Conservation (phyloP, 2,329 filamentous ascomycete species). For the Ophiostoma quercus region DNA sequence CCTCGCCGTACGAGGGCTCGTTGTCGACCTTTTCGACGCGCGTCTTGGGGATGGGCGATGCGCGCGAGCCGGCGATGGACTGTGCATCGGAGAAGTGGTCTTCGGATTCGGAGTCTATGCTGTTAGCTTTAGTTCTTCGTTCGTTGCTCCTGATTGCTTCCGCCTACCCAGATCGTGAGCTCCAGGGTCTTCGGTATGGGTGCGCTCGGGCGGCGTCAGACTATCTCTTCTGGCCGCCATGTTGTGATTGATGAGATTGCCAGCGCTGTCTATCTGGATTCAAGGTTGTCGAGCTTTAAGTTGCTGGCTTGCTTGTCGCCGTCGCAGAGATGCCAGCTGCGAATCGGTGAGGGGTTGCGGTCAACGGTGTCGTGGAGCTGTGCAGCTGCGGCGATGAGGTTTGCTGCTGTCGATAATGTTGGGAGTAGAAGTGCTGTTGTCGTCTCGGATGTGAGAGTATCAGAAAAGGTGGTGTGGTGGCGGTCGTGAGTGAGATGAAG, state of each 20-base stretch:
- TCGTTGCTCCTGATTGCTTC: not conserved
- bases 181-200: slow-evolving; percentile 49
- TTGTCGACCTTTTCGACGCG: slow-evolving; percentile 56
- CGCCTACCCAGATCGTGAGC: slow-evolving; percentile 54
- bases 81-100: slow-evolving; percentile 66
- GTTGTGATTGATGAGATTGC: not conserved
- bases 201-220: slow-evolving; percentile 40
- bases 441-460: not conserved
- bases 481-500: not conserved
- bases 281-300: not conserved
- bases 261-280: too few species aligned
- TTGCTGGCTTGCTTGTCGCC: not conserved
- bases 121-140: slow-evolving; percentile 19
- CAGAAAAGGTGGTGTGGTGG: not conserved
- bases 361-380: not conserved
- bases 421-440: not conserved
- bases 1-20: slow-evolving; percentile 55
- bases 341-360: slow-evolving; percentile 13
- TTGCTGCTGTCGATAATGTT: too few species aligned
- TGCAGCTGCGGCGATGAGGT: not conserved
- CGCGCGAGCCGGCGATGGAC: slow-evolving; percentile 41
- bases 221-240: slow-evolving; percentile 37
- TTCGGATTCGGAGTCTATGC: slow-evolving; percentile 55
- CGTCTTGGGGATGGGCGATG: slow-evolving; percentile 54
- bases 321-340: slow-evolving; percentile 16